Base-by-base conservation (phyloP, 2,329 filamentous ascomycete genomes). In the Exophiala dermatitidis region DNA sequence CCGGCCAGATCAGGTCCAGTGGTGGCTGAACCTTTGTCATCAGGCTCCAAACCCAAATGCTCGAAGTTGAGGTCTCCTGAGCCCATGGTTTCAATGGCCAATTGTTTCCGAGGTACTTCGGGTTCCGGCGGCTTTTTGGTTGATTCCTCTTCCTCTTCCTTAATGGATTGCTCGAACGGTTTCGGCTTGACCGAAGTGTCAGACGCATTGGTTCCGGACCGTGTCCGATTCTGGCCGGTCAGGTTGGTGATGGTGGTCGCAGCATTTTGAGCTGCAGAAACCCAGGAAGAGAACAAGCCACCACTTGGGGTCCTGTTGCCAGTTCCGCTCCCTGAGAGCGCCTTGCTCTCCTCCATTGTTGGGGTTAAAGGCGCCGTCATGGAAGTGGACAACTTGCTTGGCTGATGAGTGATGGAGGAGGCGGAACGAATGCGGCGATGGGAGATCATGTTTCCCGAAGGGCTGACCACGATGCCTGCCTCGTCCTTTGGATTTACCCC, bases 241-340 rank as follows among this genome's bases (percentile, higher is more conserved):
- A 78, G 72, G 66, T 83, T 90, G 46, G 82, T 81, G 44, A 96
- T 84, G 45, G 84, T 88, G 59, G 80, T 88, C 9, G 90, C 90
- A 41, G 91, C 91, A 77, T 86, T 96, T 69, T 97, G 91, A 12
- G 93, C 93, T 43, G 86, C 91, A 38, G 89, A 91, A 60, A 98
- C 82, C 66, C 98, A 87, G 29, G 88, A 90, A 3, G 89, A 95
- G 71, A 98, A 97, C 73, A 98, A 97, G 36, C 69, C 69, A 32
- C 69, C 70, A 45, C 62, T 56, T 29, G 58, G 48, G 46, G 56
- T 60, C 38, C 56, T 40, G 41, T 47, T 54, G 31, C 49, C 56
- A 10, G 61, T 50, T 26, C 71, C 70, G 26, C 42, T 45, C n/a
- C 80, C 77, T 31, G 79, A 74, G 33, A 81, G 64, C 62, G 79